A percentile compares a stretch with the other conserved stretches of the same genome.
phyloP scores from a whole-genome alignment of 257 asterid genomes.

The Verbena officinalis region DNA sequence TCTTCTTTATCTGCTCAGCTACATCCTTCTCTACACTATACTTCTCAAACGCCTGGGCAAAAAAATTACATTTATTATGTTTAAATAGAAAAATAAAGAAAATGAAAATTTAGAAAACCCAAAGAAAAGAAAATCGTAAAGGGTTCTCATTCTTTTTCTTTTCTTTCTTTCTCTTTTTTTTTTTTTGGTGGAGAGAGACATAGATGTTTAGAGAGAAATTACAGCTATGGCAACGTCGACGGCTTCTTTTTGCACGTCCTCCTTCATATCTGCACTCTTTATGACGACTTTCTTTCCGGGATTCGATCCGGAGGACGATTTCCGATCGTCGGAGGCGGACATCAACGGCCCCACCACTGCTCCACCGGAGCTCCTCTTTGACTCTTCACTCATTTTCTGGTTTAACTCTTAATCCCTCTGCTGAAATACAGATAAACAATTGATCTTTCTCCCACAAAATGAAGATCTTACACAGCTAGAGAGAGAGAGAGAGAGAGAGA shows the following conservation, averaged over 20 bases:
- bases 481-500: conserved; percentile 20
- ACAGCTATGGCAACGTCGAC: conserved; percentile 87
- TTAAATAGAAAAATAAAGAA: neutral
- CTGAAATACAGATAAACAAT: conserved; percentile 1
- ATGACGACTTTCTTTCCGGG: conserved; percentile 70
- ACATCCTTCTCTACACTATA: conserved; percentile 89
- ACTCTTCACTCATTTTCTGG: conserved; percentile 67
- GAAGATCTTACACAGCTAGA: conserved; percentile 24
- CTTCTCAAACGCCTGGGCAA: conserved; percentile 84
- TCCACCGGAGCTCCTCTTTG: conserved; percentile 66
- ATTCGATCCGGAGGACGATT: conserved; percentile 52
- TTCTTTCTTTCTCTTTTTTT: no score
- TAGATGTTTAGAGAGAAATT: conserved; percentile 36
- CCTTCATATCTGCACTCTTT: conserved; percentile 96
- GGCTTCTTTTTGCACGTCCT: conserved; percentile 93
- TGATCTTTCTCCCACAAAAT: conserved; percentile 18
- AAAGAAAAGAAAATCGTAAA: neutral
- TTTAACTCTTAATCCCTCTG: conserved; percentile 18
- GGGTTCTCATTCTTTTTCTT: neutral
- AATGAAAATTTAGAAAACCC: neutral
- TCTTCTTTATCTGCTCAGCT: conserved; percentile 92
- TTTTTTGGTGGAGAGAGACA: neutral
- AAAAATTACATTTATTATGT: neutral
- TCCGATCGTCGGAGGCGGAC: conserved; percentile 60
- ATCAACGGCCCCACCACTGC: conserved; percentile 49